Evolutionary conservation across 139 green algal species (phyloP).

Genomic region (Bryopsis sp.): DNA sequence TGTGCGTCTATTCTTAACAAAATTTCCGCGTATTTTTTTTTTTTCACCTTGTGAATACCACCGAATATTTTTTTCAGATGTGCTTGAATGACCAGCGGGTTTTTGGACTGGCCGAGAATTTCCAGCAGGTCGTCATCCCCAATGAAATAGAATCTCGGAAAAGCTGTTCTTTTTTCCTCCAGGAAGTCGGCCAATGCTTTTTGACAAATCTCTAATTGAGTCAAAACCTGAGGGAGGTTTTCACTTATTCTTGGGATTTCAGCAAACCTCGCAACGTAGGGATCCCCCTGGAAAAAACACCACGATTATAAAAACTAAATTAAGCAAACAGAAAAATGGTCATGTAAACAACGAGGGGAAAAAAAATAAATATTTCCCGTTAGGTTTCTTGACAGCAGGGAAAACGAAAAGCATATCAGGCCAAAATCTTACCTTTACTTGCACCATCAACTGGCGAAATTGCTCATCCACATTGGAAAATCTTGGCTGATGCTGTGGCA

Average conservation of each 20-base stretch:
- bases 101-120: conserved; percentile 68
- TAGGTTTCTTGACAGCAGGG: too few species aligned
- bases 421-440: conserved; percentile 30
- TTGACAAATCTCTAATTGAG: conserved; percentile 72
- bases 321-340: background rate
- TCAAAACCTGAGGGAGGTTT: conserved; percentile 5
- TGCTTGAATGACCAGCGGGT: conserved; percentile 62
- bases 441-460: conserved; percentile 53
- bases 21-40: background rate
- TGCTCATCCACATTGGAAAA: conserved; percentile 70
- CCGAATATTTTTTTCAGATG: conserved; percentile 85
- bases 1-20: conserved; percentile 7
- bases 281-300: conserved; percentile 2
- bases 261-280: conserved; percentile 19
- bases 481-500: conserved; percentile 56
- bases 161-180: conserved; percentile 60
- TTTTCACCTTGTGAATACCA: conserved; percentile 60
- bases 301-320: background rate
- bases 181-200: conserved; percentile 64
- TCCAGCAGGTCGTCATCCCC: conserved; percentile 81
- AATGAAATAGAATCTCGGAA: conserved; percentile 80
- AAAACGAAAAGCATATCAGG: too few species aligned
- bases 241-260: conserved; percentile 25
- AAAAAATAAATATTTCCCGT: too few species aligned
- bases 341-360: background rate